Base-by-base conservation (phyloP, 495 filamentous ascomycete species). In the Aspergillus ellipticus region DNA sequence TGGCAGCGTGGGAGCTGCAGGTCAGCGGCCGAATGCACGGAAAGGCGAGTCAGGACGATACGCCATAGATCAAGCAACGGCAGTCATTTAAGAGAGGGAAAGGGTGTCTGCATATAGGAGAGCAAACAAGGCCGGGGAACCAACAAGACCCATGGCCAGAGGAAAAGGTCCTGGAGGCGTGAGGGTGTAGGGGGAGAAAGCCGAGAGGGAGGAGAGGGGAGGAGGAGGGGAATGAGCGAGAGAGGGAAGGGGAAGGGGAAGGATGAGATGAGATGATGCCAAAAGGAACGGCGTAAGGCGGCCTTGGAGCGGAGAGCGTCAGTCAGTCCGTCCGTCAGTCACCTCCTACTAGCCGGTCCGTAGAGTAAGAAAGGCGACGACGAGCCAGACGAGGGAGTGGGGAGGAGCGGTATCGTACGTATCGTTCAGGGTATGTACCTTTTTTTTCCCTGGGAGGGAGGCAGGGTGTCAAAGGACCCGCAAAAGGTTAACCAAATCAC, bases 21-120 rank as follows among this genome's bases (percentile, higher is more conserved):
- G 69, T 76, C 71, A 74, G 69, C 71, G 67, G 71, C 70, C 70
- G 67, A 71, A 66, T 73, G 68, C 67, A 74, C 71, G 66, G 60
- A 52, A 51, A 55, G 65, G 53, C 58, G 64, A 69, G 62, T 68
- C 59, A 66, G 51, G 55, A 68, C 66, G 66, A 69, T 70, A 61
- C 68, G 68, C 70, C 74, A 76, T 77, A 71, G 64, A 72, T 68
- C 65, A 62, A 64, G 62, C 60, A 65, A 61, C 51, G 46, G 53
- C 56, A 39, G 43, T 55, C 21, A 61, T 29, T 41, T 31, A 17
- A 56, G 53, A 66, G 54, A 60, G 33, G 59, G 55, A 60, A 56
- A 57, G 58, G 58, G 28, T 55, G 60, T 58, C 60, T 66, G 66
- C 58, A 61, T 60, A 47, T 41, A 54, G 42, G 58, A 57, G 42